A percentile compares a stretch with the other conserved stretches of the same genome.
These are phyloP conservation scores for Incumbomyces lentus DNA, from an alignment of 2,329 filamentous ascomycete species.

Conservation along the genomic window DNA sequence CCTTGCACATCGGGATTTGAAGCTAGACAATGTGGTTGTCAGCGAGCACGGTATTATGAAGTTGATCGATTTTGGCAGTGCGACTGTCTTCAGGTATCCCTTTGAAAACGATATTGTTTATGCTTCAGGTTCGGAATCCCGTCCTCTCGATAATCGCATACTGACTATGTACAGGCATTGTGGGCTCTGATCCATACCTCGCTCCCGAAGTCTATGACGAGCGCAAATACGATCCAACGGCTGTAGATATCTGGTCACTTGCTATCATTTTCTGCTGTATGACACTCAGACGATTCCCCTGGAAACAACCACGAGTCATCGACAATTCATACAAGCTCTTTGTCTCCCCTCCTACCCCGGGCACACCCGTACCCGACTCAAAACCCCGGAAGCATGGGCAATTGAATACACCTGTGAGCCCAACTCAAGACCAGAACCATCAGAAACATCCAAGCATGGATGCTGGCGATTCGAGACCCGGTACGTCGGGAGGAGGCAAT, in stretches of 20 bases:
- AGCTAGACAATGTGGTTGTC: constrained; percentile 95
- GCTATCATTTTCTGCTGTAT: constrained; percentile 99
- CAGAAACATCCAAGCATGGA: constrained; percentile 12
- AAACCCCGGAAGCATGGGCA: constrained; percentile 25
- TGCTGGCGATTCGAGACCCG: constrained; percentile 13
- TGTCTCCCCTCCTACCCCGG: constrained; percentile 70
- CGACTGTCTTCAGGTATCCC: constrained; percentile 92
- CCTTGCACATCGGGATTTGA: constrained; percentile 85
- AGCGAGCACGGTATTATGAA: constrained; percentile 98
- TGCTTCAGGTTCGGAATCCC: constrained; percentile 57
- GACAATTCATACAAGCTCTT: constrained; percentile 96
- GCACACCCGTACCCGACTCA: constrained; percentile 38
- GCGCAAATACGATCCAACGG: constrained; percentile 83
- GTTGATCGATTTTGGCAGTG: constrained; percentile 96
- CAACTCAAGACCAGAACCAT: not conserved
- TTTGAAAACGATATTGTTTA: constrained; percentile 82
- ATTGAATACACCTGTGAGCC: constrained; percentile 9
- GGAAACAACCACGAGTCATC: constrained; percentile 84
- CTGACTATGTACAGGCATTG: constrained; percentile 47
- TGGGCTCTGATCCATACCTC: constrained; percentile 87
- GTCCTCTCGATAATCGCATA: not conserved
- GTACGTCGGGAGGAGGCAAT: constrained; percentile 6
- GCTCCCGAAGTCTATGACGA: constrained; percentile 95
- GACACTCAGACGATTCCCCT: constrained; percentile 87
- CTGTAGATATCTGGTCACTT: constrained; percentile 93